Evolutionary conservation across 495 filamentous ascomycete species (phyloP), one percentile per base, ranked within the genome.

Genomic region (Sordaria brevicollis): DNA sequence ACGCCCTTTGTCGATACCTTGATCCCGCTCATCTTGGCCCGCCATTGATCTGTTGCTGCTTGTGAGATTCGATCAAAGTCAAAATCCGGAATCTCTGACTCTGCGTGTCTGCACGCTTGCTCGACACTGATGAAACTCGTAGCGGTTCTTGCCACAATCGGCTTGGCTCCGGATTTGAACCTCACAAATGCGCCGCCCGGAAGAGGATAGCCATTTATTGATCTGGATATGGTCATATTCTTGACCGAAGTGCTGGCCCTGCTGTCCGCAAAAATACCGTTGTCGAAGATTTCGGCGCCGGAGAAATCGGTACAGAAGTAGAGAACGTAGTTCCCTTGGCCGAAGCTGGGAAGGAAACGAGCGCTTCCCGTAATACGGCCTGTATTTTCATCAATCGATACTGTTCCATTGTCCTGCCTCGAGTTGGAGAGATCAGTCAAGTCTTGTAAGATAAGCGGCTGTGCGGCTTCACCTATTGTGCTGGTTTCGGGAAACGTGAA

Each of bases 251-350:
- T 77, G 38, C 83, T 86, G 11, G 87, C 87, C 7, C 86, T 81
- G 71, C 85, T 88, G 72, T 89, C 85, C 10, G 81, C 82, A 76
- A 89, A 93, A 38, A 89, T 83, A 4, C 91, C 91, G 9, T 83
- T 90, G 68, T 90, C 88, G 19, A 85, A 81, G 35, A 92, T 79
- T 1, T 80, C 72, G n/a, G 85, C 85, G 2, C 90, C 90, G 5
- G 77, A 79, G 77, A 93, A 92, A 75, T 93, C 91, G 6, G 87
- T 87, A 75, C 91, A 93, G 70, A 92, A 90, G 75, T 92, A 76
- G 38, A 79, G 54, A 2, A 76, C 72, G 66, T 89, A 93, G 65
- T 72, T 82, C 2, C 90, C 91, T 43, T 84, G 84, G 0, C 88
- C 89, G 72, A 93, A 93, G 74, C 89, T 91, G 1, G 91, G 89